Base-by-base conservation (phyloP, 192 early-diverging fungal species). In the Pilaira anomala region DNA sequence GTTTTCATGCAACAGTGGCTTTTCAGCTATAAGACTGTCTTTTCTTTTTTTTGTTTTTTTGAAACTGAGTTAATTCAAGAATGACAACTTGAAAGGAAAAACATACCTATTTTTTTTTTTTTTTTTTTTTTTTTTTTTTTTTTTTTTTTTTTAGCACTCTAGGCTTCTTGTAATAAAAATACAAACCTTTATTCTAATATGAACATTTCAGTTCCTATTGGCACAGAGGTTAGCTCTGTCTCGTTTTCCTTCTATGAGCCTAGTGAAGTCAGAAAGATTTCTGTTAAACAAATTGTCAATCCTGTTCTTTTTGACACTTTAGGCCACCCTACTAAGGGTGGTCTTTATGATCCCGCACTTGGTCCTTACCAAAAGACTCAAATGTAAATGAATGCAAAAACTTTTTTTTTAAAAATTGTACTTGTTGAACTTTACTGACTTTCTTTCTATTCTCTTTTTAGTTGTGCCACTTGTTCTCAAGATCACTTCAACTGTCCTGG, bases 211-310 rank as follows among this genome's bases (percentile, higher is more conserved):
- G 80, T 85, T 68, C 93, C 95, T 28, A 82, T 93, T 50, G 84
- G 85, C 62, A 75, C 84, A 36, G 86, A 94, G 74, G 79, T 98
- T 67, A 80, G 79, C 62, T 91, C 90, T 40, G 92, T 98, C 4
- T 83, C 90, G 53, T 99, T 99, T 68, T 88, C 93, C 4, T 95
- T 97, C 76, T 96, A 91, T 76, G 79, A 88, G 65, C 73, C 90
- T 13, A 80, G 88, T 7, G 95, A 99, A 67, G 85, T 98, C 48
- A 83, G 88, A 42, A 86, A 91, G 69, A 88, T 99, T 66, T 97
- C 95, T 9, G 96, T 97, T 16, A 96, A 94, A 79, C 87, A 93
- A 65, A 90, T 99, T 67, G 85, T 90, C 48, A 92, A 94, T 68
- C 91, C 96, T 1, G 68, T 86, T 18, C 77, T 92, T 24, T 89